Evolutionary conservation across 345 rosid genomes (phyloP).

Genomic region (Gossypium ekmanianum): DNA sequence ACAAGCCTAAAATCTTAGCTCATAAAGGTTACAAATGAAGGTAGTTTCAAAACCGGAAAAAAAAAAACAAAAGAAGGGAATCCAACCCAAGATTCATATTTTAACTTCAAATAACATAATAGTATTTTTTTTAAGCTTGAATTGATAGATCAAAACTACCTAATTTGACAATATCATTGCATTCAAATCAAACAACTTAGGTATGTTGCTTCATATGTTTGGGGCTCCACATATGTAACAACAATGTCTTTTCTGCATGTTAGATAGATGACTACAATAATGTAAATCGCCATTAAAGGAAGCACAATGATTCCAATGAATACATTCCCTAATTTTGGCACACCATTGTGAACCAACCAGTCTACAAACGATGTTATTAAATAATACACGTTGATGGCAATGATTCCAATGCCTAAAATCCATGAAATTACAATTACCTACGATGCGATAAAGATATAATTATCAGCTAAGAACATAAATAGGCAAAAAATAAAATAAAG

Average conservation of each 20-base stretch:
- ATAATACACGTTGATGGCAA: slow-evolving; percentile 60
- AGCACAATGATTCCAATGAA: slow-evolving; percentile 27
- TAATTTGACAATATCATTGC: too few species aligned
- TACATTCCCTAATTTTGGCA: too few species aligned
- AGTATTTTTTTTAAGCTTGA: too few species aligned
- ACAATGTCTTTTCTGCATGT: slow-evolving; percentile 44
- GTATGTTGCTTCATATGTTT: slow-evolving; percentile 11
- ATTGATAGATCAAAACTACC: too few species aligned
- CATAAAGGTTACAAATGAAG: too few species aligned
- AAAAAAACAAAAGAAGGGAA: too few species aligned
- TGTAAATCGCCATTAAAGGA: slow-evolving; percentile 50
- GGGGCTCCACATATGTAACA: slow-evolving; percentile 36
- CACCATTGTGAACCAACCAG: slow-evolving; percentile 44
- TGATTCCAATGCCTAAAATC: slow-evolving; percentile 47
- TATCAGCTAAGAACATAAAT: background rate
- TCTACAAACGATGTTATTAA: slow-evolving; percentile 43
- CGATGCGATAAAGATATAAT: background rate
- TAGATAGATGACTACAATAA: slow-evolving; percentile 41
- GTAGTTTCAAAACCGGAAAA: too few species aligned
- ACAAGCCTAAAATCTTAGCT: too few species aligned
- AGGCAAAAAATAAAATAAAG: background rate
- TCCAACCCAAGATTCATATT: too few species aligned
- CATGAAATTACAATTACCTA: slow-evolving; percentile 56
- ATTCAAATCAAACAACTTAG: too few species aligned
- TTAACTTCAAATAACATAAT: too few species aligned